A percentile compares a stretch with the other conserved stretches of the same genome.
Evolutionary conservation across 1,139 yeast genomes (phyloP).

Genomic region (Sugiyamaella novakii): DNA sequence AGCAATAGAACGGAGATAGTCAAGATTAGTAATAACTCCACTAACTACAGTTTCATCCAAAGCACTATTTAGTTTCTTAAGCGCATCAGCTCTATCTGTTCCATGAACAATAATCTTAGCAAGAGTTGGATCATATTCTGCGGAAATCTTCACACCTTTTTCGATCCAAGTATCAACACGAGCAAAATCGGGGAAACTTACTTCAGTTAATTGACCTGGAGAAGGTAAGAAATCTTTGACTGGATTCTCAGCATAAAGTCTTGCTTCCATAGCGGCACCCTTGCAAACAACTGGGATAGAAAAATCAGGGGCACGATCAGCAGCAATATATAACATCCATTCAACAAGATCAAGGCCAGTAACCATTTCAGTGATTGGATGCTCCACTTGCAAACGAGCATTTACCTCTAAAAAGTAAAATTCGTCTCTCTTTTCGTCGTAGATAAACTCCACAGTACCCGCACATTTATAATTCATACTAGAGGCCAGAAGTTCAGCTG

Average conservation of each 20-base stretch:
- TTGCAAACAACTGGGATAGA: constrained; percentile 53
- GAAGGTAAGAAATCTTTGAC: constrained; percentile 93
- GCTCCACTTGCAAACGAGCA: constrained; percentile 96
- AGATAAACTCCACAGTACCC: constrained; percentile 95
- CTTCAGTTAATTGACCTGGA: constrained; percentile 90
- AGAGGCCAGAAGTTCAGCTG: constrained; percentile 81
- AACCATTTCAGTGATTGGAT: constrained; percentile 93
- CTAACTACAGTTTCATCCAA: constrained; percentile 81
- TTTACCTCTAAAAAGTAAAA: constrained; percentile 95
- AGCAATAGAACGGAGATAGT: constrained; percentile 83
- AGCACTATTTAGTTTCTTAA: constrained; percentile 73
- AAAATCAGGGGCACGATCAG: constrained; percentile 82
- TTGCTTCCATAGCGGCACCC: constrained; percentile 96
- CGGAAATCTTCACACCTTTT: constrained; percentile 85
- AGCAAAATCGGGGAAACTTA: constrained; percentile 83
- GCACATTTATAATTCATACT: constrained; percentile 90
- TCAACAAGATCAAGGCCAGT: constrained; percentile 94
- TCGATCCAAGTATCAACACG: constrained; percentile 93
- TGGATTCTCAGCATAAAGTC: constrained; percentile 95
- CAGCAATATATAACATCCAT: constrained; percentile 94
- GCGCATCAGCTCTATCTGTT: constrained; percentile 79
- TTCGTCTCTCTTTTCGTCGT: constrained; percentile 80
- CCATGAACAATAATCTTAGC: constrained; percentile 97
- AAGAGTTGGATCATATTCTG: constrained; percentile 94
- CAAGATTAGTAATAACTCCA: constrained; percentile 89